Evolutionary conservation across 495 filamentous ascomycete species (phyloP).

Genomic region (Daldinia decipiens): DNA sequence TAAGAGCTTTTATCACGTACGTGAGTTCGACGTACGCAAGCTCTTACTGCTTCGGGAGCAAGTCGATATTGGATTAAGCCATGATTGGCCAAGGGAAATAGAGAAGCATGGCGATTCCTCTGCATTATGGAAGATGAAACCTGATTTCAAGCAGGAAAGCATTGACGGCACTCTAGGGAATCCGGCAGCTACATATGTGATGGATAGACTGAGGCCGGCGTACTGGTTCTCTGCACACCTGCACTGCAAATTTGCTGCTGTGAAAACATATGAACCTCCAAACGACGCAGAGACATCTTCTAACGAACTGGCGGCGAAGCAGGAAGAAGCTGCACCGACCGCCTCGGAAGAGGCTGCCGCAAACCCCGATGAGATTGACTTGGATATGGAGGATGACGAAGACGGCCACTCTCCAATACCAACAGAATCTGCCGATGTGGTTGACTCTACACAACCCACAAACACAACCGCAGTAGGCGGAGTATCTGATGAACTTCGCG

Average conservation of each 20-base stretch:
- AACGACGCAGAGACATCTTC: constrained; percentile 35
- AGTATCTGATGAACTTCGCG: constrained; percentile 67
- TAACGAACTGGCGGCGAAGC: constrained; percentile 6
- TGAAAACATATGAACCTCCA: constrained; percentile 67
- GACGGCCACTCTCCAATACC: constrained; percentile 35
- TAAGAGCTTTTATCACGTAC: constrained; percentile 83
- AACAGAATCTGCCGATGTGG: background rate
- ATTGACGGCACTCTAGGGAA: constrained; percentile 77
- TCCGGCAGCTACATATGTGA: constrained; percentile 76
- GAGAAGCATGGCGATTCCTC: constrained; percentile 75
- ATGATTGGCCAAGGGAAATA: constrained; percentile 91
- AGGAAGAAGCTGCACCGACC: constrained; percentile 6
- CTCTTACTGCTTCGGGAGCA: constrained; percentile 83
- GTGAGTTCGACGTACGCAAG: constrained; percentile 91
- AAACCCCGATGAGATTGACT: constrained; percentile 66
- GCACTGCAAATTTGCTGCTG: constrained; percentile 84
- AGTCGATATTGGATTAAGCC: constrained; percentile 88
- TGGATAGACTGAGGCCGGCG: constrained; percentile 80
- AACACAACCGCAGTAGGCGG: constrained; percentile 56
- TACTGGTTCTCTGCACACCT: constrained; percentile 97
- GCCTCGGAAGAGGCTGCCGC: constrained; percentile 2
- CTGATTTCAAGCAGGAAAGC: constrained; percentile 78
- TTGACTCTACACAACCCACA: background rate
- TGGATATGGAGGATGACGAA: constrained; percentile 65
- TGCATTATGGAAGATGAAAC: constrained; percentile 74